Evolutionary conservation across 306 rosid species (phyloP), one percentile per base, ranked within the genome.

Genomic region (Gleditsia sinensis): DNA sequence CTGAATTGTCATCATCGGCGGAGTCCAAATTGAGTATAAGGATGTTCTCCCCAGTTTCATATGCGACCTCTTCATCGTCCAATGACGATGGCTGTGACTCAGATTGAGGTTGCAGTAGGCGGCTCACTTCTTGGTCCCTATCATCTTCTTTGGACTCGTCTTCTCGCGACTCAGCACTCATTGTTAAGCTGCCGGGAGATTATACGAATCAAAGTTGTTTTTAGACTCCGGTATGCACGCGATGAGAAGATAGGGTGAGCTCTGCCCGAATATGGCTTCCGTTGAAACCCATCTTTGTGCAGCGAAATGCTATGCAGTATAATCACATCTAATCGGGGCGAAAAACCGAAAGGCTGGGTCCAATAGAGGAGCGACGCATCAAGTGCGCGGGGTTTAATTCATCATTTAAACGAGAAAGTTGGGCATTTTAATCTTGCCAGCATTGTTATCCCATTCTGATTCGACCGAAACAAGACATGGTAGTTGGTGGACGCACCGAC

Each of bases 1-100:
- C 21, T 37, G 85, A 57, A 24, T 82, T 75, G n/a, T 16, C 76
- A 6, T 19, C 76, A 10, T 36, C 32, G 11, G 46, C 46, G 3
- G 39, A 56, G 37, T 27, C 63, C 12, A 56, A 14, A 56, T 27
- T 17, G 17, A 56, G n/a, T 2, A 56, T 17, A 11, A 27, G 20
- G 10, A 56, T 16, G 10, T 28, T 56, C 63, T 56, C 63, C 34
- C 39, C 63, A 5, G 39, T 39, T 27, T 56, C 63, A 27, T 56
- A 13, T 14, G 39, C 63, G 11, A 56, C 63, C 20, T 56, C 63
- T 28, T 14, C 10, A 14, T 28, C 11, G 10, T 28, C 63, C 39
- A 25, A 56, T 56, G 20, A 28, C 32, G 21, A 28, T 56, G 63
- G 20, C 6, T 28, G 63, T 27, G 63, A 56, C 39, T 28, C 20